Base-by-base conservation (phyloP, 495 filamentous ascomycete genomes). In the Arthonia radiata region DNA sequence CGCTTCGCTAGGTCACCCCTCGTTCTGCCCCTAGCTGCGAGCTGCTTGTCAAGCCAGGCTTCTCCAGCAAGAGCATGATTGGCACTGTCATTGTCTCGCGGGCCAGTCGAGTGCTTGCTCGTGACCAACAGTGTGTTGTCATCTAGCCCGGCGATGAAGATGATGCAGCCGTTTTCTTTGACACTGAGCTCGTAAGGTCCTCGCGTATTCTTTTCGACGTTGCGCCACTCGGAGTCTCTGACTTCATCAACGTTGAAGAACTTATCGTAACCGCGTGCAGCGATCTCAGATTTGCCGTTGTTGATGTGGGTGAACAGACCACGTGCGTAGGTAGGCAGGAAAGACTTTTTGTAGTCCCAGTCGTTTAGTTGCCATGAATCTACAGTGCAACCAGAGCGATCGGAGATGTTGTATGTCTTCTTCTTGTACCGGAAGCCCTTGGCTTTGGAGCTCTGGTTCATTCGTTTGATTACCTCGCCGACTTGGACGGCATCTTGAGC, bases 161-260 rank as follows among this genome's bases (percentile, higher is more conserved):
- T 93, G 47, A 97, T 97, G 40, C 86, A 97, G 5, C 86, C 86
- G 44, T 97, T 97, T 46, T 97, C 86, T 49, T 97, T 97, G 33
- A 94, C 60, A 29, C 78, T 92, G 15, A 94, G 56, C 50, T 97
- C 89, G 37, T 94, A 97, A 0, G 86, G 89, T 1, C 77, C 82
- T 33, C 65, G 53, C 1, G 86, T 94, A 24, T 76, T 61, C 5
- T 48, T 49, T 38, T 71, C 53, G 28, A 97, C 74, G 43, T 76
- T 78, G 10, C 52, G 40, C 86, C 89, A 97, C 31, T 64, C 53
- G 1, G 86, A 94, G 17, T 66, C 57, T 8, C 51, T 41, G 2
- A 80, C 69, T 46, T 97, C 86, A 23, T 60, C 61, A 15, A 74
- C 56, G 40, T 97, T 97, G 66, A 94, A 94, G 56, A 97, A 97